Conservation (phyloP, 176 grass and related monocot genomes). For the Thalia dealbata region DNA sequence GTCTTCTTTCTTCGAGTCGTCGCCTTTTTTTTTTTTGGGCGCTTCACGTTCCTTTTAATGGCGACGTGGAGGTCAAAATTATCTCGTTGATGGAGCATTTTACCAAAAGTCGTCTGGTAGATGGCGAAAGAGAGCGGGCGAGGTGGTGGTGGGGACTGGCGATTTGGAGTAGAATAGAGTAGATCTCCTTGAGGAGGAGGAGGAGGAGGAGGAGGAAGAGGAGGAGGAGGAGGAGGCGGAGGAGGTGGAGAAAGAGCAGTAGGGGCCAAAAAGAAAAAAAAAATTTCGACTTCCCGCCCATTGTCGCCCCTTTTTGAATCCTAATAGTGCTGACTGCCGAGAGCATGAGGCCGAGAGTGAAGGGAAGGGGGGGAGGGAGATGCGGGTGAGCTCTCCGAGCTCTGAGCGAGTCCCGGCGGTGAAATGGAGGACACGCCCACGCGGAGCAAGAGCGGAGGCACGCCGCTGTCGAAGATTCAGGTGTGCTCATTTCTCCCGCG, state of each 20-base stretch:
- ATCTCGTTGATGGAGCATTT: not conserved
- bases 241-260: not conserved
- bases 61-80: constrained; percentile 18
- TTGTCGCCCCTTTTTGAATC: constrained; percentile 31
- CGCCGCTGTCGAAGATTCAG: constrained; percentile 30
- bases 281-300: constrained; percentile 33
- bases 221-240: not conserved
- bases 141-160: not conserved
- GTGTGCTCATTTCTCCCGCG: constrained; percentile 9
- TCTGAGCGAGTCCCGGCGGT: not conserved
- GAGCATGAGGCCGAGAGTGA: constrained; percentile 5
- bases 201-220: not conserved
- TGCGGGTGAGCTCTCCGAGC: constrained; percentile 9
- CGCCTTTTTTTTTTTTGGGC: not conserved
- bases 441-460: constrained; percentile 24
- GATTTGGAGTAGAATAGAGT: constrained; percentile 4
- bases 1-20: not conserved
- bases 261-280: constrained; percentile 7
- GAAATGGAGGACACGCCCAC: constrained; percentile 91
- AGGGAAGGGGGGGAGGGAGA: constrained; percentile 2
- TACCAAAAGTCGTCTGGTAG: not conserved
- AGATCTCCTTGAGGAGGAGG: not conserved
- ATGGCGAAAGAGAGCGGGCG: not conserved
- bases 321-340: not conserved
- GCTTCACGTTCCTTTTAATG: too few relatives aligned